Conservation (phyloP, 306 rosid genomes). For the Prunus campanulata region DNA sequence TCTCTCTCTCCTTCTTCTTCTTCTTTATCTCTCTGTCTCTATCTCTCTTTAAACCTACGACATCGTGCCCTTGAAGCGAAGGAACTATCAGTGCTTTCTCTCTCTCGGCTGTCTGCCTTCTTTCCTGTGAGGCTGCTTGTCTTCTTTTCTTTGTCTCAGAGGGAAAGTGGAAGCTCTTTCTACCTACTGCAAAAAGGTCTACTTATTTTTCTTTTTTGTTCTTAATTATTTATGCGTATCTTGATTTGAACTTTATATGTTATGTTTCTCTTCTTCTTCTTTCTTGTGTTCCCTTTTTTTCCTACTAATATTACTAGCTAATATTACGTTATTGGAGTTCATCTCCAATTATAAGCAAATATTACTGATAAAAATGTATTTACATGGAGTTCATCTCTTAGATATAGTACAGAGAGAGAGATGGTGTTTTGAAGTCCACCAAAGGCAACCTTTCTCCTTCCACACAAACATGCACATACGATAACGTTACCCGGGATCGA, state of each 20-base stretch:
- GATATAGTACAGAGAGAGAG: too few relatives aligned
- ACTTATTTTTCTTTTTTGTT: constrained; percentile 1
- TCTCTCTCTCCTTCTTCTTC: constrained; percentile 11
- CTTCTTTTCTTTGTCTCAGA: constrained; percentile 20
- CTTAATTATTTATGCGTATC: background rate
- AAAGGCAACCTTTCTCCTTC: too few relatives aligned
- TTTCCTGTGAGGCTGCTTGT: constrained; percentile 24
- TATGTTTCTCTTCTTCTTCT: background rate
- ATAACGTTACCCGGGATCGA: too few relatives aligned
- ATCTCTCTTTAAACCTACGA: constrained; percentile 38
- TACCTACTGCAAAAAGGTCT: constrained; percentile 43
- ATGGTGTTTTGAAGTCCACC: too few relatives aligned
- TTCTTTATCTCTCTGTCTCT: constrained; percentile 16
- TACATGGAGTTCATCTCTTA: background rate
- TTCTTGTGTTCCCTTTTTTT: background rate
- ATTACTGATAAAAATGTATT: background rate
- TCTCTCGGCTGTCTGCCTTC: constrained; percentile 22
- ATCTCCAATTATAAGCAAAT: background rate
- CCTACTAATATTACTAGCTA: background rate
- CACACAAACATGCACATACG: too few relatives aligned
- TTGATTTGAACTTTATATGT: background rate
- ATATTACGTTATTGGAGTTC: background rate
- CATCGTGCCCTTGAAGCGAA: constrained; percentile 94
- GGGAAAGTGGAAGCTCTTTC: constrained; percentile 9
- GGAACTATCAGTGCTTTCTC: constrained; percentile 36